Conservation (phyloP, 2,329 filamentous ascomycete genomes). For the Seiridium cupressi region DNA sequence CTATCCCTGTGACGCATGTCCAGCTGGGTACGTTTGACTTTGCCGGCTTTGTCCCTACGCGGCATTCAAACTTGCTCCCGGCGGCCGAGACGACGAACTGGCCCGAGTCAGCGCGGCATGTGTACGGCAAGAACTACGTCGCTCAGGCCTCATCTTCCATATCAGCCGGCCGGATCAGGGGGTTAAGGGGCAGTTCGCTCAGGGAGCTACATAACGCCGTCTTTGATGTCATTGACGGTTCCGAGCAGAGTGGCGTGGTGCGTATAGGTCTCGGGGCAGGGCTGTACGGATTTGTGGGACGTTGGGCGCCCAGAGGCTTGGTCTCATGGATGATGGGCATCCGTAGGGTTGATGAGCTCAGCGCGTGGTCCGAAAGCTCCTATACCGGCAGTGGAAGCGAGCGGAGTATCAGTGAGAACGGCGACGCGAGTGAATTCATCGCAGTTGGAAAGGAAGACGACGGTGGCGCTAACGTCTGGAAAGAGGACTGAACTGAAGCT, state of each 20-base stretch:
- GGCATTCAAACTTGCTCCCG: constrained; percentile 34
- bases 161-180: constrained; percentile 55
- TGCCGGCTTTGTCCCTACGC: constrained; percentile 58
- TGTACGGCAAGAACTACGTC: constrained; percentile 63
- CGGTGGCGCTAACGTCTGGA: constrained; percentile 45
- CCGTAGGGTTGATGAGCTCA: constrained; percentile 57
- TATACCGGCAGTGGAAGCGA: constrained; percentile 35
- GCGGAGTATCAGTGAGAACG: constrained; percentile 22
- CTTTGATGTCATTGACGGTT: constrained; percentile 80
- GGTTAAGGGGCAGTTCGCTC: constrained; percentile 67
- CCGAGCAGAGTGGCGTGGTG: constrained; percentile 59
- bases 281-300: constrained; percentile 82
- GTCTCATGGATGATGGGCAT: constrained; percentile 96
- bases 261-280: constrained; percentile 82
- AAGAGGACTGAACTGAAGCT: constrained; percentile 28
- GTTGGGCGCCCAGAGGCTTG: constrained; percentile 71
- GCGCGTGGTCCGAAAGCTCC: constrained; percentile 47
- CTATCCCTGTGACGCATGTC: constrained; percentile 79
- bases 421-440: constrained; percentile 46
- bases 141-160: constrained; percentile 54
- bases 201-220: constrained; percentile 81
- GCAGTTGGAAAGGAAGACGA: constrained; percentile 45
- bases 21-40: constrained; percentile 92
- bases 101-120: constrained; percentile 58
- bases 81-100: constrained; percentile 59